A percentile compares a stretch with the other conserved stretches of the same genome.
Conservation (phyloP, 2,329 filamentous ascomycete species). For the Rutstroemia sp. region DNA sequence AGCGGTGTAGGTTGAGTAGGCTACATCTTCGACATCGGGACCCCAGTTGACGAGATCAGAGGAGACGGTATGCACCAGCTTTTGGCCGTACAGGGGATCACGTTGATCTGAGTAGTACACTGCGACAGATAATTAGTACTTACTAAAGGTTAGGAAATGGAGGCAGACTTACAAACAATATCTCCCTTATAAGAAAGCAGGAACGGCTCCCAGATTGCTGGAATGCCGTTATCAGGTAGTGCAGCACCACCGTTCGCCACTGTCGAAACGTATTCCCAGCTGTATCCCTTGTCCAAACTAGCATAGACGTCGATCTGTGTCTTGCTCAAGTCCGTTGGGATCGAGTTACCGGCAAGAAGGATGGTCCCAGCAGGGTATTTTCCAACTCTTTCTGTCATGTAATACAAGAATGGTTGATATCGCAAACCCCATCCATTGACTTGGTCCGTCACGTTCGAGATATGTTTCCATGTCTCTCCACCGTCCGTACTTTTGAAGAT, state of each 20-base stretch:
- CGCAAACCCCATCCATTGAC: constrained; percentile 58
- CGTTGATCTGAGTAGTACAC: constrained; percentile 68
- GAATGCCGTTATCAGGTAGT: constrained; percentile 53
- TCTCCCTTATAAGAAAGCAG: constrained; percentile 50
- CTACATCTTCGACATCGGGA: constrained; percentile 52
- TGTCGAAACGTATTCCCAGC: constrained; percentile 61
- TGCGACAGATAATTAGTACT: background rate
- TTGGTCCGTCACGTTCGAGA: constrained; percentile 55
- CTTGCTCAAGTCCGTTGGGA: constrained; percentile 44
- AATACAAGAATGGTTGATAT: constrained; percentile 63
- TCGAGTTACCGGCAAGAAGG: constrained; percentile 41
- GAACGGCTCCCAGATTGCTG: constrained; percentile 69
- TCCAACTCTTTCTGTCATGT: constrained; percentile 50
- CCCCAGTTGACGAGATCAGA: constrained; percentile 54
- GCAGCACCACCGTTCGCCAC: constrained; percentile 54
- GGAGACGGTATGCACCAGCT: constrained; percentile 51
- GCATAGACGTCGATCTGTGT: constrained; percentile 67
- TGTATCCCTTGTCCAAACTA: constrained; percentile 48
- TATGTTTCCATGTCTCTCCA: constrained; percentile 53
- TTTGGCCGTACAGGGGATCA: constrained; percentile 58
- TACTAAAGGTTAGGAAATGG: background rate
- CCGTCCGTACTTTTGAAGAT: constrained; percentile 46
- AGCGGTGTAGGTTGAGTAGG: constrained; percentile 52
- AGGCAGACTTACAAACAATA: constrained; percentile 36
- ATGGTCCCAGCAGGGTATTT: constrained; percentile 55